phyloP scores from a whole-genome alignment of 306 rosid genomes.

The Lablab purpureus region DNA sequence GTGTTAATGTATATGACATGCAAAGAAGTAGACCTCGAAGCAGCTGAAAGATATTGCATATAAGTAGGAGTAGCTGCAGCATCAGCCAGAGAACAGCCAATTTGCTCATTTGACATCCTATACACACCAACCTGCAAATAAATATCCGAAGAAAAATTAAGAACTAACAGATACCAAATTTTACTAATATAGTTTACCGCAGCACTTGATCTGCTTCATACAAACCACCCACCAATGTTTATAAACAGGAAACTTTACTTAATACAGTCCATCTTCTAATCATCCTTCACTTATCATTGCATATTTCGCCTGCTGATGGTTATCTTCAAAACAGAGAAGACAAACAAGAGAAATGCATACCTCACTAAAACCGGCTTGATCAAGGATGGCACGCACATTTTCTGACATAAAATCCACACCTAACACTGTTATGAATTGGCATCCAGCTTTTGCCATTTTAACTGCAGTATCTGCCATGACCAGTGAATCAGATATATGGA shows the following conservation, averaged over 20 bases:
- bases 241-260: constrained; percentile 9
- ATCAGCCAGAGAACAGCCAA: constrained; percentile 96
- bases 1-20: constrained; percentile 95
- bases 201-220: constrained; percentile 29
- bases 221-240: constrained; percentile 29
- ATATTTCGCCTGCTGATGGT: constrained; percentile 1
- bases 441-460: constrained; percentile 89
- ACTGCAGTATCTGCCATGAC: constrained; percentile 98
- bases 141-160: constrained; percentile 42
- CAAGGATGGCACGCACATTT: constrained; percentile 98
- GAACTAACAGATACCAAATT: constrained; percentile 28
- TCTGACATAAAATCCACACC: constrained; percentile 99
- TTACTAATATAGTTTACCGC: constrained; percentile 5
- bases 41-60: constrained; percentile 80
- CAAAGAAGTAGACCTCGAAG: constrained; percentile 77
- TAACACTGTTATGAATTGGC: constrained; percentile 81
- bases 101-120: constrained; percentile 89
- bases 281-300: constrained; percentile 24
- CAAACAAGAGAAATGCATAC: constrained; percentile 49
- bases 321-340: constrained; percentile 10
- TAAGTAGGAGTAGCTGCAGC: constrained; percentile 85
- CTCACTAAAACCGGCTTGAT: constrained; percentile 90
- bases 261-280: constrained; percentile 25
- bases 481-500: constrained; percentile 92
- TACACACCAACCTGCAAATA: constrained; percentile 85